Conservation (phyloP, 495 filamentous ascomycete genomes). For the Xylaria acuta region DNA sequence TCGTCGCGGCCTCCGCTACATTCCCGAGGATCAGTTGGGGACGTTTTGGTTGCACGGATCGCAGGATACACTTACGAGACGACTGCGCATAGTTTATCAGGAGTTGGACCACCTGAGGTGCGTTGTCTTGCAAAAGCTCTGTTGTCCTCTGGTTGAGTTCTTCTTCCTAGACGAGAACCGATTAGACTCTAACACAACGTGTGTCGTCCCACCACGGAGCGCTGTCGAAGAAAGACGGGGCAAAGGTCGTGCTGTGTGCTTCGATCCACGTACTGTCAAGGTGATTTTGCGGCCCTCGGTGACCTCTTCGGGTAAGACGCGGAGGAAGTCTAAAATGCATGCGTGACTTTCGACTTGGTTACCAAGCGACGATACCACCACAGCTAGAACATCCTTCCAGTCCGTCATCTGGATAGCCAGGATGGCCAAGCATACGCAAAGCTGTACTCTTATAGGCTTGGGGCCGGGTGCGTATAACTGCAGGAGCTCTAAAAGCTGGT, state of each 20-base stretch:
- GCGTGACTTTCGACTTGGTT: slow-evolving; percentile 75
- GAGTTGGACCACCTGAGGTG: slow-evolving; percentile 80
- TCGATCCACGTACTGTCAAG: slow-evolving; percentile 88
- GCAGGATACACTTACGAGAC: slow-evolving; percentile 66
- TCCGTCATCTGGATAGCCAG: slow-evolving; percentile 93
- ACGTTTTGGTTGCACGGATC: neutral
- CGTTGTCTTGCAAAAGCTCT: slow-evolving; percentile 90
- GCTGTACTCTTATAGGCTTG: slow-evolving; percentile 88
- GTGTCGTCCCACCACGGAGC: slow-evolving; percentile 49
- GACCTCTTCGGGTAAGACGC: slow-evolving; percentile 97
- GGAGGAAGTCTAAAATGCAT: slow-evolving; percentile 92
- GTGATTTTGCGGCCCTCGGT: slow-evolving; percentile 99
- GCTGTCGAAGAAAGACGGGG: slow-evolving; percentile 45
- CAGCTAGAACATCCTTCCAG: slow-evolving; percentile 92
- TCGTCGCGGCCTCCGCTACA: slow-evolving; percentile 71
- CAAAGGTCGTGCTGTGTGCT: slow-evolving; percentile 51
- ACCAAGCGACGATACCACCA: slow-evolving; percentile 80
- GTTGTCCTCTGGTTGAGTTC: slow-evolving; percentile 80
- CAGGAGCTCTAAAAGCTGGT: slow-evolving; percentile 80
- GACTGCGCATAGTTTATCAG: slow-evolving; percentile 89
- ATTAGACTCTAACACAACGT: slow-evolving; percentile 60
- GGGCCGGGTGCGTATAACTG: slow-evolving; percentile 80
- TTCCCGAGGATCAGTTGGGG: slow-evolving; percentile 30
- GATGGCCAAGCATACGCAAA: slow-evolving; percentile 92
- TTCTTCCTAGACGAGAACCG: slow-evolving; percentile 77